Conservation (phyloP, 371 early-diverging fungal species). For the Apophysomyces ossiformis region DNA sequence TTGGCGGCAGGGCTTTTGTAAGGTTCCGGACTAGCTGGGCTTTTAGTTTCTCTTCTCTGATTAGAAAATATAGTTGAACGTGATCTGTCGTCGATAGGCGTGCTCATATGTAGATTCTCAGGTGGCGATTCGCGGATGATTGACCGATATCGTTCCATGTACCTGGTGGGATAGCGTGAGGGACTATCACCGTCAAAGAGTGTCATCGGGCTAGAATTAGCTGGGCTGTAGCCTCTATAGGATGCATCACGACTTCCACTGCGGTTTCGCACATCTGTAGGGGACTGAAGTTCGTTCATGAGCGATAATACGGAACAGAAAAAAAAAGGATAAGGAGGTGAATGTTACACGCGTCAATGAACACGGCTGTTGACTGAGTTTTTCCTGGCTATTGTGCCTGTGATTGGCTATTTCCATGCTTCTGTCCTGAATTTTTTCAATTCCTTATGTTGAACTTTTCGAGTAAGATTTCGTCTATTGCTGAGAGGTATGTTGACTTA, state of each 20-base stretch:
- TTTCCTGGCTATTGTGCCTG: too few species aligned
- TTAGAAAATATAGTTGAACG: slow-evolving; percentile 1
- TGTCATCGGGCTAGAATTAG: neutral
- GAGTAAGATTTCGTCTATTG: too few species aligned
- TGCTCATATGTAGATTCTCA: slow-evolving; percentile 12
- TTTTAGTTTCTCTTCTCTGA: slow-evolving; percentile 2
- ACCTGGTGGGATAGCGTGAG: slow-evolving; percentile 3
- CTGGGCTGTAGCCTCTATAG: neutral
- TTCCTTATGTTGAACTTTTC: too few species aligned
- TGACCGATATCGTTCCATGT: slow-evolving; percentile 22
- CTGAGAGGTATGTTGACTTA: too few species aligned
- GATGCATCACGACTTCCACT: slow-evolving; percentile 1
- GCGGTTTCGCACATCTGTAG: neutral
- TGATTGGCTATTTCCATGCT: too few species aligned
- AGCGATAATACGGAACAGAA: neutral
- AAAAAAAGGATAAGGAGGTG: neutral
- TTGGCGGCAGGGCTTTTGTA: neutral
- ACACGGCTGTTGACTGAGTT: too few species aligned
- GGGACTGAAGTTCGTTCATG: neutral
- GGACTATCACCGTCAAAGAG: slow-evolving; percentile 6
- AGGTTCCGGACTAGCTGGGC: neutral
- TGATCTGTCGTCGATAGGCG: slow-evolving; percentile 15
- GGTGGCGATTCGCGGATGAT: slow-evolving; percentile 26
- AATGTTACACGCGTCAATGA: neutral
- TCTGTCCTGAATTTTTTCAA: too few species aligned